A percentile compares a stretch with the other conserved stretches of the same genome.
Conservation (phyloP, 2,329 filamentous ascomycete genomes). For the Fusarium stilboides region DNA sequence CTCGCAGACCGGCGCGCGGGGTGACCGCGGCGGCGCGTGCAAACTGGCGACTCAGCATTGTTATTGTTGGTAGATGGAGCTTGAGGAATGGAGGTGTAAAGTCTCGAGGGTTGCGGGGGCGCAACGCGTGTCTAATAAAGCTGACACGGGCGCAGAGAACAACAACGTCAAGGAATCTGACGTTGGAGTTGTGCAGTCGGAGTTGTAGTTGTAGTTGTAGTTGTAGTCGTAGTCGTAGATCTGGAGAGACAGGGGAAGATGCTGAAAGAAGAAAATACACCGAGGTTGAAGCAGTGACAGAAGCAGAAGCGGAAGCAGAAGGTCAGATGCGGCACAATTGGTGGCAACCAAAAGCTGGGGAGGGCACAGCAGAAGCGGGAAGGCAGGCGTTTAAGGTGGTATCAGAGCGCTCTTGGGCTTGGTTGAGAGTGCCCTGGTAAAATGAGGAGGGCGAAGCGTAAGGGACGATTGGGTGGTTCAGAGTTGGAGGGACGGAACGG, state of each 20-base stretch:
- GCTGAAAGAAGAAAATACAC: constrained; percentile 40
- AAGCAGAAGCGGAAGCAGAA: constrained; percentile 43
- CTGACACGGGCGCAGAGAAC: constrained; percentile 36
- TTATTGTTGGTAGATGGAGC: constrained; percentile 42
- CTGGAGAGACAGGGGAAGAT: constrained; percentile 36
- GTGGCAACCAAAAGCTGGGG: constrained; percentile 40
- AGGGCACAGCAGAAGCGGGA: constrained; percentile 48
- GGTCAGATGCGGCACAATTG: constrained; percentile 47
- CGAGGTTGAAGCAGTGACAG: constrained; percentile 36
- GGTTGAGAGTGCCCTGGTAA: constrained; percentile 46
- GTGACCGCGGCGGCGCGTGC: constrained; percentile 60
- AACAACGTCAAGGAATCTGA: constrained; percentile 39
- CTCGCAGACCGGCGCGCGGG: constrained; percentile 66
- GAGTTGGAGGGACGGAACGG: constrained; percentile 52
- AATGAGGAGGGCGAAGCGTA: constrained; percentile 36
- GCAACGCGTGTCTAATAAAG: constrained; percentile 39
- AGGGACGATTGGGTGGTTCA: constrained; percentile 42
- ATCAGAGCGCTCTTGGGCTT: constrained; percentile 24
- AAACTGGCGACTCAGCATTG: constrained; percentile 68
- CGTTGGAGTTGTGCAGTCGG: constrained; percentile 29
- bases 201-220: constrained; percentile 4
- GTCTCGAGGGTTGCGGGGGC: constrained; percentile 22
- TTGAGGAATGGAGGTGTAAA: constrained; percentile 32
- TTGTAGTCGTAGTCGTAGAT: constrained; percentile 19
- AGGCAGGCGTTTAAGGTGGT: constrained; percentile 41